phyloP scores from a whole-genome alignment of 768 basidiomycete genomes.

The Leccinum obscurum region DNA sequence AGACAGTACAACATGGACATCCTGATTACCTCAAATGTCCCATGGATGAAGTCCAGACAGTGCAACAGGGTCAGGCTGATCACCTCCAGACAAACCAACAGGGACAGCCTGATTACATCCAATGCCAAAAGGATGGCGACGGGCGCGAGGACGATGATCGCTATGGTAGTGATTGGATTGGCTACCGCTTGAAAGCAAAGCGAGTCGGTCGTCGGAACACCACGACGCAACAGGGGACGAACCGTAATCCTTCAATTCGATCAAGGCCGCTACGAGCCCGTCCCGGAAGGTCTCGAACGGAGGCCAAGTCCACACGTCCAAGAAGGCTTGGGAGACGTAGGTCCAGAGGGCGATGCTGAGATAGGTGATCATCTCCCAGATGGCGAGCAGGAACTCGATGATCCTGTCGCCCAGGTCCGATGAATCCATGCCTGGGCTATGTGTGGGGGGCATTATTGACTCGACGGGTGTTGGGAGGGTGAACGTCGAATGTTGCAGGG shows the following conservation, averaged over 20 bases:
- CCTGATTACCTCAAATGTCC: not conserved
- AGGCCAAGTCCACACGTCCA: constrained; percentile 20
- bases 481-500: not conserved
- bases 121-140: constrained; percentile 9
- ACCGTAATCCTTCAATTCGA: constrained; percentile 16
- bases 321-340: constrained; percentile 5
- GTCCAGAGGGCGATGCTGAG: constrained; percentile 7
- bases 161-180: constrained; percentile 13
- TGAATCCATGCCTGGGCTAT: constrained; percentile 21
- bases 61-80: not conserved
- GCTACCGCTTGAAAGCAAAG: constrained; percentile 3
- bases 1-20: not conserved
- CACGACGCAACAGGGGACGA: not conserved
- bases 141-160: constrained; percentile 14
- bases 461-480: not conserved
- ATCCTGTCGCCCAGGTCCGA: constrained; percentile 16
- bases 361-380: constrained; percentile 10
- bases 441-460: constrained; percentile 17
- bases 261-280: constrained; percentile 12
- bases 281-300: constrained; percentile 25
- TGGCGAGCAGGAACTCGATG: constrained; percentile 11
- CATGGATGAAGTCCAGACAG: not conserved
- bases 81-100: constrained; percentile 1
- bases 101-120: not conserved
- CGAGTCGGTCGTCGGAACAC: not conserved